Conservation (phyloP, 2,329 filamentous ascomycete genomes). For the Pseudogymnoascus sp. region DNA sequence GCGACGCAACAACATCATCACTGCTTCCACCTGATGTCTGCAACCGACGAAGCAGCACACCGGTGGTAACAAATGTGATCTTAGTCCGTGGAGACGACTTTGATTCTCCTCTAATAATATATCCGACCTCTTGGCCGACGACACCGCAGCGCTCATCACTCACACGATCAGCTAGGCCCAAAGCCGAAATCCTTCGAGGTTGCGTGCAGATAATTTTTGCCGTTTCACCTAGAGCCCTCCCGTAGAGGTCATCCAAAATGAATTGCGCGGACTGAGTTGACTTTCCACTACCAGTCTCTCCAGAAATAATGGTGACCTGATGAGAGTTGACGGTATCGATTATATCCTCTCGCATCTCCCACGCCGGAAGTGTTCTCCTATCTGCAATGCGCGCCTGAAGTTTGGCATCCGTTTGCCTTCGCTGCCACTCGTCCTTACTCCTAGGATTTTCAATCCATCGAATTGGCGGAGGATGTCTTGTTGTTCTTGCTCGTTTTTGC, state of each 20-base stretch:
- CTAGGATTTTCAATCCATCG: constrained; percentile 54
- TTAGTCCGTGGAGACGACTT: constrained; percentile 68
- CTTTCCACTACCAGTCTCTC: constrained; percentile 94
- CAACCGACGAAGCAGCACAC: constrained; percentile 82
- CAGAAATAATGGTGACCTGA: constrained; percentile 93
- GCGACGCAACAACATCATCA: constrained; percentile 71
- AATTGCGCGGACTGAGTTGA: constrained; percentile 97
- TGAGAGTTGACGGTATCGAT: constrained; percentile 67
- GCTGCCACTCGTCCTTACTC: constrained; percentile 64
- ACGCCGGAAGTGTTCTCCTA: constrained; percentile 75
- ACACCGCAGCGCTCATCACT: constrained; percentile 79
- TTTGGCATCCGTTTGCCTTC: constrained; percentile 56
- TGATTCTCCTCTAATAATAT: constrained; percentile 85
- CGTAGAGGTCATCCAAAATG: constrained; percentile 83
- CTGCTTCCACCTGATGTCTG: constrained; percentile 79
- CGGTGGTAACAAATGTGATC: constrained; percentile 93
- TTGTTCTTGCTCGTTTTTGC: constrained; percentile 28
- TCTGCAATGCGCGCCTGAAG: constrained; percentile 70
- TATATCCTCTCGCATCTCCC: constrained; percentile 73
- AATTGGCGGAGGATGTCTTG: constrained; percentile 52
- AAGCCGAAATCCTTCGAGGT: constrained; percentile 85
- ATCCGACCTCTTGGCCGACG: constrained; percentile 85
- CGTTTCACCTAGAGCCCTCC: constrained; percentile 63
- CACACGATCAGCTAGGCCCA: constrained; percentile 89
- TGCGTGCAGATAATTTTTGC: constrained; percentile 95